Evolutionary conservation across 495 filamentous ascomycete genomes (phyloP).

Genomic region (Poronia punctata): DNA sequence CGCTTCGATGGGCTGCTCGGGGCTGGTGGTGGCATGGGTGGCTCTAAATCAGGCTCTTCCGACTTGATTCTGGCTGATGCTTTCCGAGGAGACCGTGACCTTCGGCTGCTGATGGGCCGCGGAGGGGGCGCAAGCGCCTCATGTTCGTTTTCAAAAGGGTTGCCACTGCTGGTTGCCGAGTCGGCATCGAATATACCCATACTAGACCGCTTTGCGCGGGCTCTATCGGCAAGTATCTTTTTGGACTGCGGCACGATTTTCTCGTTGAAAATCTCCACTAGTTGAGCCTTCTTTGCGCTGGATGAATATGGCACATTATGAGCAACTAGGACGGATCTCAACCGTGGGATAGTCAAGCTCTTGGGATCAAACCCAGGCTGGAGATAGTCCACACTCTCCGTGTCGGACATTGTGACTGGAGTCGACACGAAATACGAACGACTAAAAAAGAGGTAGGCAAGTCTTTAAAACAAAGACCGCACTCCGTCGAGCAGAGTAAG

Average conservation of each 20-base stretch:
- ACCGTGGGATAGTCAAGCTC: slow-evolving; percentile 72
- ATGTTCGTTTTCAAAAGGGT: slow-evolving; percentile 36
- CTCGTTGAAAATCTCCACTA: slow-evolving; percentile 75
- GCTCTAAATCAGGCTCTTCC: slow-evolving; percentile 39
- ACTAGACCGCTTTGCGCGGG: slow-evolving; percentile 70
- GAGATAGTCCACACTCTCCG: slow-evolving; percentile 72
- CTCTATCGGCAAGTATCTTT: slow-evolving; percentile 65
- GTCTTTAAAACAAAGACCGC: too few species aligned
- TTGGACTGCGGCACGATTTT: slow-evolving; percentile 70
- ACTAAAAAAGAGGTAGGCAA: too few species aligned
- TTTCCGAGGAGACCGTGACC: slow-evolving; percentile 44
- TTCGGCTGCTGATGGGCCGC: slow-evolving; percentile 27
- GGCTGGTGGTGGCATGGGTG: slow-evolving; percentile 22
- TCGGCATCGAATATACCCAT: slow-evolving; percentile 77
- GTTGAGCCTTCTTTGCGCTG: slow-evolving; percentile 74
- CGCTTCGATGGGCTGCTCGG: slow-evolving; percentile 44
- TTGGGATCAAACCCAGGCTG: slow-evolving; percentile 75
- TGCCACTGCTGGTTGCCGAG: slow-evolving; percentile 41
- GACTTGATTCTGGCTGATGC: slow-evolving; percentile 36
- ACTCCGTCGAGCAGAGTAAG: too few species aligned
- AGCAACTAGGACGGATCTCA: slow-evolving; percentile 82
- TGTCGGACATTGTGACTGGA: slow-evolving; percentile 51
- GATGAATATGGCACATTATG: slow-evolving; percentile 80
- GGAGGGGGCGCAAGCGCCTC: slow-evolving; percentile 37
- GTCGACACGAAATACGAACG: too few species aligned